phyloP scores from a whole-genome alignment of 139 green algal genomes.

The Micractinium conductrix region DNA sequence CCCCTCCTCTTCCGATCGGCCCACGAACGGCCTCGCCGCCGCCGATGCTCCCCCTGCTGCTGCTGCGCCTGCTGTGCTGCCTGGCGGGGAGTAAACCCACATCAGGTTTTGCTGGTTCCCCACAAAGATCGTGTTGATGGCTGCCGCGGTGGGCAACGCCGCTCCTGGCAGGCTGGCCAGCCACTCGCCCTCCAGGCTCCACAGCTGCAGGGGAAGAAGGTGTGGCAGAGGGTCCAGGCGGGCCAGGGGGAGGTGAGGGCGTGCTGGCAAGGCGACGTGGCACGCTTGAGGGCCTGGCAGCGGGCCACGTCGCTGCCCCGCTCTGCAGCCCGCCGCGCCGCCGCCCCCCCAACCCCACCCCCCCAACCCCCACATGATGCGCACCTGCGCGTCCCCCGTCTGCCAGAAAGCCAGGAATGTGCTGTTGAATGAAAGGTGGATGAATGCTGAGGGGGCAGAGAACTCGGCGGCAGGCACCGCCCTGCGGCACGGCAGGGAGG shows the following conservation, averaged over 20 bases:
- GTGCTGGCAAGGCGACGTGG: no score
- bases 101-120: neutral
- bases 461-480: neutral
- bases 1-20: neutral
- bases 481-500: neutral
- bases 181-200: neutral
- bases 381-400: neutral
- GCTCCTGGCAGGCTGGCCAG: conserved; percentile 1
- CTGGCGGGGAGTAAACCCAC: neutral
- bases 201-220: neutral
- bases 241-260: no score
- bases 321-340: no score
- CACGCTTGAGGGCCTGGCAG: no score
- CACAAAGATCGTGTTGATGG: conserved; percentile 1
- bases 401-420: conserved; percentile 17
- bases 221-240: no score
- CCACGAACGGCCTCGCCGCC: neutral
- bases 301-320: no score
- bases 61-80: neutral
- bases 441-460: neutral
- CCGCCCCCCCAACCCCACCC: no score
- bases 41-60: neutral
- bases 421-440: conserved; percentile 26
- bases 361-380: neutral
- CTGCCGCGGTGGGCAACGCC: neutral